Percentiles rank a stretch among this genome's conserved stretches.
Conservation (phyloP, 352 stramenopile species). For the Phytophthora syringae region DNA sequence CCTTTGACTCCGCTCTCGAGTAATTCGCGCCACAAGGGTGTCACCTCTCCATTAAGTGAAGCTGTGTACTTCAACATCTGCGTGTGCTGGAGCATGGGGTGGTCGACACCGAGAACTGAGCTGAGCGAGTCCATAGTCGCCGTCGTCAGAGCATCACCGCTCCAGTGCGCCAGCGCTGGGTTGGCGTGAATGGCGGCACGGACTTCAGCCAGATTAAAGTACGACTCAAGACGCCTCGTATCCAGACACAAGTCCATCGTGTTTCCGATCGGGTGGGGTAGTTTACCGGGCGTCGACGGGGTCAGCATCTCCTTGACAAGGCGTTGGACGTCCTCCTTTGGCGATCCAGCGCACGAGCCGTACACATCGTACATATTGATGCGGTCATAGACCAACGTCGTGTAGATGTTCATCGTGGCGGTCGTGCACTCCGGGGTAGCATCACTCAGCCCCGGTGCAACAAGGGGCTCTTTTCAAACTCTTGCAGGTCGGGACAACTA, state of each 20-base stretch:
- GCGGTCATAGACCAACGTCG: slow-evolving; percentile 45
- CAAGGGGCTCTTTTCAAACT: slow-evolving; percentile 49
- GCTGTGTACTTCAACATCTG: slow-evolving; percentile 59
- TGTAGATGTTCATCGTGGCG: slow-evolving; percentile 35
- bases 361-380: slow-evolving; percentile 84
- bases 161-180: slow-evolving; percentile 48
- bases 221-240: slow-evolving; percentile 60
- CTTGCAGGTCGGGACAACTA: slow-evolving; percentile 51
- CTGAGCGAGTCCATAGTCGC: slow-evolving; percentile 43
- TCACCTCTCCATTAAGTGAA: slow-evolving; percentile 55
- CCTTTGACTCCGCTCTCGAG: slow-evolving; percentile 51
- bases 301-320: slow-evolving; percentile 57
- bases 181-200: slow-evolving; percentile 83
- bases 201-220: slow-evolving; percentile 76
- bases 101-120: slow-evolving; percentile 43
- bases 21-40: slow-evolving; percentile 63
- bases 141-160: slow-evolving; percentile 51
- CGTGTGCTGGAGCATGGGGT: slow-evolving; percentile 36
- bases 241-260: slow-evolving; percentile 77
- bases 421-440: slow-evolving; percentile 35
- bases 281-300: slow-evolving; percentile 30
- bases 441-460: slow-evolving; percentile 11
- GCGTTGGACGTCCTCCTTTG: slow-evolving; percentile 51
- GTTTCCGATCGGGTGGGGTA: slow-evolving; percentile 74
- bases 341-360: slow-evolving; percentile 50